phyloP scores from a whole-genome alignment of 306 rosid species.

The Pyrus betulifolia region DNA sequence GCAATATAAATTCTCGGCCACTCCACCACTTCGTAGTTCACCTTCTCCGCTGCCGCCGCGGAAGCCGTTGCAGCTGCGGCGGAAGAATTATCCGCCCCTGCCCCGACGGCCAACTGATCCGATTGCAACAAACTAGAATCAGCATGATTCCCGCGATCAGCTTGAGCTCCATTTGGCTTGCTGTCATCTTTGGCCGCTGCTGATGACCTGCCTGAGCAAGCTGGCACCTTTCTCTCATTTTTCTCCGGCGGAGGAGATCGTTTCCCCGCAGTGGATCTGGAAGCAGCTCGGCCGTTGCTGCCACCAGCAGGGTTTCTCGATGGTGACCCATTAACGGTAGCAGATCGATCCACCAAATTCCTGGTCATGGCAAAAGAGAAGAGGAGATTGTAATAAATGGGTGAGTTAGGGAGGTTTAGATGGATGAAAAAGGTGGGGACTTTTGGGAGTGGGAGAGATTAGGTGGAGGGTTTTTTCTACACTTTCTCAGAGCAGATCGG shows the following conservation, averaged over 20 bases:
- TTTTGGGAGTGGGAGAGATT: background rate
- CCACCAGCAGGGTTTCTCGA: slow-evolving; percentile 31
- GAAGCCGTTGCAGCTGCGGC: background rate
- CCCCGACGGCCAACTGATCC: slow-evolving; percentile 14
- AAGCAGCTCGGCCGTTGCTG: slow-evolving; percentile 23
- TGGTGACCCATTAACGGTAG: slow-evolving; percentile 40
- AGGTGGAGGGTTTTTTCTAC: background rate
- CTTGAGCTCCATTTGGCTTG: slow-evolving; percentile 36
- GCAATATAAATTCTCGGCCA: slow-evolving; percentile 64
- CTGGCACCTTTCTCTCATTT: slow-evolving; percentile 31
- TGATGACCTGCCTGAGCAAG: slow-evolving; percentile 25
- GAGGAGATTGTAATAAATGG: background rate
- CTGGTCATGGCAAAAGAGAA: slow-evolving; percentile 32
- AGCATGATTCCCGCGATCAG: slow-evolving; percentile 22
- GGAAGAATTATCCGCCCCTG: background rate
- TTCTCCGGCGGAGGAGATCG: slow-evolving; percentile 36
- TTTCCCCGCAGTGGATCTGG: slow-evolving; percentile 44
- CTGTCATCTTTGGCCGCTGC: slow-evolving; percentile 35
- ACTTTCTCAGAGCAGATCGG: slow-evolving; percentile 10
- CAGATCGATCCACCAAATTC: slow-evolving; percentile 49
- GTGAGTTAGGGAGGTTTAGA: background rate
- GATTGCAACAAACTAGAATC: slow-evolving; percentile 33
- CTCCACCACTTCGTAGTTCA: slow-evolving; percentile 27
- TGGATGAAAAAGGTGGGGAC: background rate
- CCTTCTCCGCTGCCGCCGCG: slow-evolving; percentile 23